phyloP scores from a whole-genome alignment of 2,329 filamentous ascomycete genomes.

The Trichoderma breve region DNA sequence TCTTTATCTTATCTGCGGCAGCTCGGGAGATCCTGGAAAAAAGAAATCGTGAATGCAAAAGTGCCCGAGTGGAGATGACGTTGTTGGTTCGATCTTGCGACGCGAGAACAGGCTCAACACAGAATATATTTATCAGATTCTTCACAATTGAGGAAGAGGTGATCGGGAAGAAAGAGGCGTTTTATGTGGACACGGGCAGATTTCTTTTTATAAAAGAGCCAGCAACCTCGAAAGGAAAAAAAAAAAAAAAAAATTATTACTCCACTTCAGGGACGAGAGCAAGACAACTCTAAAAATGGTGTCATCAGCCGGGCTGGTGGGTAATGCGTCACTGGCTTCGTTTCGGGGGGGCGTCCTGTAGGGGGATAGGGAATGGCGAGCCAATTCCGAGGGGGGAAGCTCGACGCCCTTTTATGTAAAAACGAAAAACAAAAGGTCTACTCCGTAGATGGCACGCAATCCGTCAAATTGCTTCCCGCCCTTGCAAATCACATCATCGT shows the following conservation, averaged over 20 bases:
- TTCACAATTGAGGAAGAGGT: background rate
- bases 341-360: background rate
- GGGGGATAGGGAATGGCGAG: background rate
- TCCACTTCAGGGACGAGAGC: conserved; percentile 20
- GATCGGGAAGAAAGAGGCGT: background rate
- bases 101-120: background rate
- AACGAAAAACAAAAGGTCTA: background rate
- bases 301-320: conserved; percentile 22
- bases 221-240: background rate
- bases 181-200: background rate
- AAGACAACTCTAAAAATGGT: conserved; percentile 24
- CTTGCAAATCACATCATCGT: conserved; percentile 16
- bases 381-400: background rate
- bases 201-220: background rate
- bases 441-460: background rate
- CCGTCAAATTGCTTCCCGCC: background rate
- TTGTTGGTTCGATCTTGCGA: background rate
- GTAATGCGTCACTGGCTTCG: conserved; percentile 16
- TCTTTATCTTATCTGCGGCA: conserved; percentile 16
- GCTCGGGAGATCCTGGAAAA: background rate
- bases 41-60: background rate
- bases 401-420: conserved; percentile 9
- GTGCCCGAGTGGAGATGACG: background rate
- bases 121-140: background rate
- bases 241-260: conserved; percentile 8